phyloP scores from a whole-genome alignment of 164 flowering plant genomes.

The Euptelea pleiosperma region DNA sequence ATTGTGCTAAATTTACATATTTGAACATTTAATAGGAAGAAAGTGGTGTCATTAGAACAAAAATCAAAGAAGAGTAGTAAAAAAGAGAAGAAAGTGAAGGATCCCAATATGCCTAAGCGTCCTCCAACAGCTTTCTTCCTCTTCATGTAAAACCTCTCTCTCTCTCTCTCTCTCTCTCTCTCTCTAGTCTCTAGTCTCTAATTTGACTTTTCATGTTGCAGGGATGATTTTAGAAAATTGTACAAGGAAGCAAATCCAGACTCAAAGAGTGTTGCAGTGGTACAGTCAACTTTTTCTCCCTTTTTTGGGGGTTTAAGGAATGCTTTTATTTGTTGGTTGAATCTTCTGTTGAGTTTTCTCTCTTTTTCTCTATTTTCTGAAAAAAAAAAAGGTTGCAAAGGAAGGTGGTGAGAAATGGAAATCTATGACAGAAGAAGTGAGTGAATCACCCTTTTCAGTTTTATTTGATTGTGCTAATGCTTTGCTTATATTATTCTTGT shows the following conservation, averaged over 20 bases:
- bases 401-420: conserved; percentile 87
- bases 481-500: not conserved
- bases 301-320: no score
- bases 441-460: conserved; percentile 16
- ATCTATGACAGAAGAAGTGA: conserved; percentile 67
- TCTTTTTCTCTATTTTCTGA: not conserved
- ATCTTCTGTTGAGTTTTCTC: not conserved
- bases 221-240: conserved; percentile 76
- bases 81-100: conserved; percentile 45
- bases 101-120: conserved; percentile 76
- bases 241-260: conserved; percentile 71
- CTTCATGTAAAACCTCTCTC: conserved; percentile 55
- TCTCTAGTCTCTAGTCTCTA: not conserved
- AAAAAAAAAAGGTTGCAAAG: conserved; percentile 54
- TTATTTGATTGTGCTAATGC: no score
- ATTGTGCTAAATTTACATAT: not conserved
- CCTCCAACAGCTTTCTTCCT: conserved; percentile 84
- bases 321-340: no score
- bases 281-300: conserved; percentile 17
- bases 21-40: conserved; percentile 36
- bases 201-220: conserved; percentile 18
- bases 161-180: no score
- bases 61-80: conserved; percentile 49
- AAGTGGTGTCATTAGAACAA: conserved; percentile 30
- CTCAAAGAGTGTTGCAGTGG: conserved; percentile 50